Base-by-base conservation (phyloP, 192 early-diverging fungal species). In the Thamnidium elegans region DNA sequence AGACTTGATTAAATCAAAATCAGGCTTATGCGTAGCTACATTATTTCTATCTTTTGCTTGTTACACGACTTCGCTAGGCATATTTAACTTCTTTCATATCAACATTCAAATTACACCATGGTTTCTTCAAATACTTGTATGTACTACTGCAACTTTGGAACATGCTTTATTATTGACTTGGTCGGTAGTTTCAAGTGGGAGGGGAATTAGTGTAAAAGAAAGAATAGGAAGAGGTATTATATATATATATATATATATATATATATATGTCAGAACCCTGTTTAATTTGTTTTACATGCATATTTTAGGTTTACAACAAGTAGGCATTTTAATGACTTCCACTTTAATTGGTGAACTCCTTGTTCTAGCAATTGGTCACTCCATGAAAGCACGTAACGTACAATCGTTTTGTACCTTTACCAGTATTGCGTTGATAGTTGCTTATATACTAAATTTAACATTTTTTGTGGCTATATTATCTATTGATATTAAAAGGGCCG, bases 401-500 rank as follows among this genome's bases (percentile, higher is more conserved):
- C 84, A 84, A 67, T 87, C 90, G 60, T 93, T 92, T 71, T 92
- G 89, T 60, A 67, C 87, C 2, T 89, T 91, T 62, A 81, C 79
- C 4, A 76, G 79, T 13, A 77, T 88, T 15, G 80, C 88, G 15
- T 71, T 93, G 20, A 76, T 90, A 7, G 86, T 93, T 65, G 89
- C 89, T 62, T 91, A 86, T 68, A 70, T 88, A 34, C 64, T 93
- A 47, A 87, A 92, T 69, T 80, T 93, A 59, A 87, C 91, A 1
- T 92, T 93, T 64, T 93, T 90, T 64, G 78, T 84, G 30, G 84
- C 87, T 5, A 87, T 89, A 50, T 70, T 93, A 32, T 86, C 91
- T 0, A 89, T 93, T 60, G 90, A 93, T 82, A 84, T 93, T 46
- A 81, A 84, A 19, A 79, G 91, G 36, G 67, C 89, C 34, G 90